Conservation (phyloP, 2,329 filamentous ascomycete genomes). For the Sclerotiophoma versabilis region DNA sequence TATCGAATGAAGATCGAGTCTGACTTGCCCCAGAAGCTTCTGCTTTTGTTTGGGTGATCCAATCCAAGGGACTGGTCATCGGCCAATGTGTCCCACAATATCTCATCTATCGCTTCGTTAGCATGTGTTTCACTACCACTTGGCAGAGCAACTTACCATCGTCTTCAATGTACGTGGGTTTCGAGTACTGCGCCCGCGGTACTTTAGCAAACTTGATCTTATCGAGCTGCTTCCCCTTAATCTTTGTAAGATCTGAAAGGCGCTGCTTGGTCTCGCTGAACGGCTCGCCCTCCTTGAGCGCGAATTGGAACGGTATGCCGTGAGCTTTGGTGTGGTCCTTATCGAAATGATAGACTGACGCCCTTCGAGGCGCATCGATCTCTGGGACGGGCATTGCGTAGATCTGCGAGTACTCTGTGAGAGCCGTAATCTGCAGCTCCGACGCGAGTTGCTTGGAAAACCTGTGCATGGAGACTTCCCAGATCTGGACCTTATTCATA, state of each 20-base stretch:
- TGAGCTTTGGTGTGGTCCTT: conserved; percentile 84
- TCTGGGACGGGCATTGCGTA: conserved; percentile 83
- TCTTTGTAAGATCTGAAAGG: conserved; percentile 87
- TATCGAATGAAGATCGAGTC: conserved; percentile 70
- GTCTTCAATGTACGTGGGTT: conserved; percentile 76
- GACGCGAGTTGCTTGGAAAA: conserved; percentile 78
- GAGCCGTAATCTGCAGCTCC: conserved; percentile 76
- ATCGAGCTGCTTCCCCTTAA: conserved; percentile 98
- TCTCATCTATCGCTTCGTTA: conserved; percentile 50
- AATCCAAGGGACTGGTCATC: conserved; percentile 58
- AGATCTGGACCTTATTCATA: conserved; percentile 76
- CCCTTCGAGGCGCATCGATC: conserved; percentile 69
- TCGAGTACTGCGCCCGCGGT: conserved; percentile 72
- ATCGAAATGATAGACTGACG: conserved; percentile 91
- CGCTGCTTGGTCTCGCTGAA: conserved; percentile 94
- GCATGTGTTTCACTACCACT: neutral
- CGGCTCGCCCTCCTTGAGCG: conserved; percentile 81
- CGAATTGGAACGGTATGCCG: conserved; percentile 89
- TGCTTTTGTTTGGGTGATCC: conserved; percentile 68
- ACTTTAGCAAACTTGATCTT: conserved; percentile 93
- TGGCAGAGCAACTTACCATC: conserved; percentile 73
- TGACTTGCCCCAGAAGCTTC: conserved; percentile 65
- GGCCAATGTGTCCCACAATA: conserved; percentile 53
- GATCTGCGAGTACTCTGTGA: conserved; percentile 85
- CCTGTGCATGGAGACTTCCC: conserved; percentile 82